Percentiles rank a stretch among this genome's conserved stretches.
These are phyloP conservation scores for Tetrahymena thermophila DNA, from an alignment of 73 alveolate genomes.

Conservation along the genomic window DNA sequence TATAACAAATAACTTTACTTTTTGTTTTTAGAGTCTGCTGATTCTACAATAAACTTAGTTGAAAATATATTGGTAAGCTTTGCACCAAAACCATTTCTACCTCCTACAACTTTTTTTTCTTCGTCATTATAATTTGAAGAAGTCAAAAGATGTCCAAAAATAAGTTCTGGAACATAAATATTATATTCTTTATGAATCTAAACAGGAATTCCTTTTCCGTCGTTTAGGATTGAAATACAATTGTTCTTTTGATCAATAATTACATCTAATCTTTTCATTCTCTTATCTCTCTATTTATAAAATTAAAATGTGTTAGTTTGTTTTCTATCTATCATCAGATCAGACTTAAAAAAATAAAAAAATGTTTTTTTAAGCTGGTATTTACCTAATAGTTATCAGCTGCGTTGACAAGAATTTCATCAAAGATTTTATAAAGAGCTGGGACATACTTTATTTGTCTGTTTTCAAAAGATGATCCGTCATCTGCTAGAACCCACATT, in stretches of 20 bases:
- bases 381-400: slow-evolving; percentile 88
- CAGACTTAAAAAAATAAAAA: background rate
- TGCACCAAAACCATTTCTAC: slow-evolving; percentile 99
- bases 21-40: slow-evolving; percentile 79
- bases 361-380: background rate
- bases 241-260: slow-evolving; percentile 66
- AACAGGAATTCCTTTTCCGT: slow-evolving; percentile 96
- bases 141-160: slow-evolving; percentile 97
- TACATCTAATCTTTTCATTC: slow-evolving; percentile 80
- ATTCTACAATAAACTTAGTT: slow-evolving; percentile 89
- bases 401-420: slow-evolving; percentile 99
- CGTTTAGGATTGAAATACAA: slow-evolving; percentile 80
- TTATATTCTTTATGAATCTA: slow-evolving; percentile 93
- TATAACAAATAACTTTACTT: background rate
- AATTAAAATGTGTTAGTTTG: background rate
- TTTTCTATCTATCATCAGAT: background rate
- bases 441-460: slow-evolving; percentile 78
- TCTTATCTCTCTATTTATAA: slow-evolving; percentile 71
- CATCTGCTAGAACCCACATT: slow-evolving; percentile 87
- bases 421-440: slow-evolving; percentile 98
- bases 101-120: slow-evolving; percentile 90
- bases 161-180: slow-evolving; percentile 95
- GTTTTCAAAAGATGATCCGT: background rate
- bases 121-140: slow-evolving; percentile 95
- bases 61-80: slow-evolving; percentile 97